Percentiles rank a stretch among this genome's conserved stretches.
Conservation (phyloP, 305 asterid genomes). For the Salvia sclarea region DNA sequence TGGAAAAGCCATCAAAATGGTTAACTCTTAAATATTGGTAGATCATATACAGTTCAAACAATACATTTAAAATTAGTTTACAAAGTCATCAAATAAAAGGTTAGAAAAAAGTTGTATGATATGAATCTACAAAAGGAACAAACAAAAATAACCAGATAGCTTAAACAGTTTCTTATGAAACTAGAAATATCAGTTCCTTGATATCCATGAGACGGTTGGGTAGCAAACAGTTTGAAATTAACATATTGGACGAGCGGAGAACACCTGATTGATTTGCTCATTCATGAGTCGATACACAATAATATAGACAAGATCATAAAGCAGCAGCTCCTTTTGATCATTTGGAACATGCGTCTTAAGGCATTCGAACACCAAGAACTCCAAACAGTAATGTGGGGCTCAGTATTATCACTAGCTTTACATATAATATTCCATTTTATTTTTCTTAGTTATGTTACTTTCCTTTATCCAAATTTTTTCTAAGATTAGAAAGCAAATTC, state of each 20-base stretch:
- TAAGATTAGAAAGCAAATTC: not conserved
- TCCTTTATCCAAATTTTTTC: not conserved
- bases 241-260: not conserved
- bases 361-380: not conserved
- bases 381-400: not conserved
- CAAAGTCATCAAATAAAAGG: slow-evolving; percentile 9
- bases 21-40: not conserved
- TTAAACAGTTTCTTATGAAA: not conserved
- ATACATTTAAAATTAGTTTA: slow-evolving; percentile 13
- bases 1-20: slow-evolving; percentile 41
- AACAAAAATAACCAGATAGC: not conserved
- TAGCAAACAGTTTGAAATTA: not conserved
- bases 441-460: not conserved
- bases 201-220: slow-evolving; percentile 5
- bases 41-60: slow-evolving; percentile 11
- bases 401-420: not conserved
- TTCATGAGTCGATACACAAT: not conserved
- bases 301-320: not conserved
- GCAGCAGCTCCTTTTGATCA: slow-evolving; percentile 9
- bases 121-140: not conserved
- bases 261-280: slow-evolving; percentile 1
- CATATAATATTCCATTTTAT: not conserved
- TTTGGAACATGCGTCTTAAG: not conserved
- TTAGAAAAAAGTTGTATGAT: not conserved
- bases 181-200: not conserved